Base-by-base conservation (phyloP, 2,329 filamentous ascomycete species). In the Monosporascus cannonballus region DNA sequence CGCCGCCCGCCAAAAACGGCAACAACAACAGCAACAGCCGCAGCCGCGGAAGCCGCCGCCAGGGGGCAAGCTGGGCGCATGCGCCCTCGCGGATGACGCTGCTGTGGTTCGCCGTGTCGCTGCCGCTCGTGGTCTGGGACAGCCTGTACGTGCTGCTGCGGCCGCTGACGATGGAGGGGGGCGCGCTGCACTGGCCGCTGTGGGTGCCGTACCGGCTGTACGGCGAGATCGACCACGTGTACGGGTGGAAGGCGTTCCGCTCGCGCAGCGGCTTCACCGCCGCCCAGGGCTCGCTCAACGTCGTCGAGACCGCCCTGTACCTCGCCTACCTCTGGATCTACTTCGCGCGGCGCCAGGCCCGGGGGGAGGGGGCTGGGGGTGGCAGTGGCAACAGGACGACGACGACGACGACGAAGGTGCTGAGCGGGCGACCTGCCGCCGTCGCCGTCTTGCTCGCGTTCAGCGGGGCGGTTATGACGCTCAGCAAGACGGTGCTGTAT, bases 111-210 rank as follows among this genome's bases (percentile, higher is more conserved):
- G 70, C 78, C 54, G 58, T 93, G 56, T 91, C 88, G 20, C 72
- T 94, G 17, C 89, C 89, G 1, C 78, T 95, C 55, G 89, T 96
- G 48, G 65, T 82, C 49, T 96, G 91, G 91, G 91, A 96, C 72
- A 81, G 81, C 30, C 74, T 76, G 53, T 96, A 96, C 73, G 83
- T 96, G 39, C 75, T 96, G 47, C 74, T 89, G 51, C 88, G 91
- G 20, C 91, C 91, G 30, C 81, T 86, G 69, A 88, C 84, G 53
- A 94, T 96, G 88, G 83, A 85, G 0, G 89, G 89, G 60, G 90
- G 90, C 17, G 71, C 70, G 47, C 74, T 87, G 50, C 89, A 95
- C 73, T 75, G 72, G 73, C 87, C 88, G 1, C 62, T 96, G 42
- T 96, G 83, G 80, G 73, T 72, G 30, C 90, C 89, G 0, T 96